Evolutionary conservation across 2,329 filamentous ascomycete species (phyloP).

Genomic region (Hypomyces rosellus): DNA sequence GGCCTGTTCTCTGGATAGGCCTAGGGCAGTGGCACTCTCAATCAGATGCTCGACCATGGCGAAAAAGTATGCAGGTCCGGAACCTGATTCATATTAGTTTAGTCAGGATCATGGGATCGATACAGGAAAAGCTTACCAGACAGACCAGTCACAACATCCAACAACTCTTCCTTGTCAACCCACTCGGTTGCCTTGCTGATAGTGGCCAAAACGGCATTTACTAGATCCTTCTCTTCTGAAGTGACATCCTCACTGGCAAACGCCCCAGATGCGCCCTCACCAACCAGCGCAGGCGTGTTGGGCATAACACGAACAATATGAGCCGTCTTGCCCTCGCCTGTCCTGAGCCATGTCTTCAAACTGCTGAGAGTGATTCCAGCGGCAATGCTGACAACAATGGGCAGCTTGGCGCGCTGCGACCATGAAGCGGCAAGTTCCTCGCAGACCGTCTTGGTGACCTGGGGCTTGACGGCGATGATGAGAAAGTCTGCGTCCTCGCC

Average conservation of each 20-base stretch:
- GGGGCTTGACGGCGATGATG: slow-evolving; percentile 46
- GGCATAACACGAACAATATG: slow-evolving; percentile 48
- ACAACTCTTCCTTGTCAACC: slow-evolving; percentile 42
- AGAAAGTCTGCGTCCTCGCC: slow-evolving; percentile 38
- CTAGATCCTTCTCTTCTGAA: slow-evolving; percentile 35
- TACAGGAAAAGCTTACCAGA: slow-evolving; percentile 33
- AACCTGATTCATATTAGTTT: slow-evolving; percentile 28
- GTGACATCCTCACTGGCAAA: slow-evolving; percentile 39
- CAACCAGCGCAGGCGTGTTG: slow-evolving; percentile 45
- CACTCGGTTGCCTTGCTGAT: slow-evolving; percentile 44
- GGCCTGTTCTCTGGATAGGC: slow-evolving; percentile 42
- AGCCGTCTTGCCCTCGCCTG: slow-evolving; percentile 30
- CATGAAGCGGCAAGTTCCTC: slow-evolving; percentile 38
- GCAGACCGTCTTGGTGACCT: slow-evolving; percentile 42
- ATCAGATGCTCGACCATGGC: slow-evolving; percentile 47
- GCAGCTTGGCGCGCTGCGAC: slow-evolving; percentile 26
- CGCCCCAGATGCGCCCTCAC: slow-evolving; percentile 44
- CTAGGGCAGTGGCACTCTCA: slow-evolving; percentile 36
- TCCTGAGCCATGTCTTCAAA: slow-evolving; percentile 36
- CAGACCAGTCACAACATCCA: slow-evolving; percentile 45
- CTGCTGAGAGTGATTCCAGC: slow-evolving; percentile 42
- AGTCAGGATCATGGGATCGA: neutral
- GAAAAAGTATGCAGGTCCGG: slow-evolving; percentile 48
- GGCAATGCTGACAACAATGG: slow-evolving; percentile 43
- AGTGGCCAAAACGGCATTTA: slow-evolving; percentile 35